These are phyloP conservation scores for Neolentinus lepideus DNA, from an alignment of 1,284 basidiomycete species.

Conservation along the genomic window DNA sequence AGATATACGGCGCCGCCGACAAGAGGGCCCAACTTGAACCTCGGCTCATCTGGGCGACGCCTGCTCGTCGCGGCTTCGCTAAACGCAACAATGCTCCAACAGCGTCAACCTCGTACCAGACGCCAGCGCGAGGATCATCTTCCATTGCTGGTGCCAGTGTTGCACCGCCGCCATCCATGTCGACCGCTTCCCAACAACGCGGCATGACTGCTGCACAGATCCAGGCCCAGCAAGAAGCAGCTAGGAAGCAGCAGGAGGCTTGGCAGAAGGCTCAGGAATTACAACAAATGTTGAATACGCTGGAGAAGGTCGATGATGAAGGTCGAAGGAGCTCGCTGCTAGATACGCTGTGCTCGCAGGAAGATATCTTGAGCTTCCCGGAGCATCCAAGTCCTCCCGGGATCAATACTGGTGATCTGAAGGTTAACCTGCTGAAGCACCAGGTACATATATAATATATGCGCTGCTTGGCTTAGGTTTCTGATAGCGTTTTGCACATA, in stretches of 20 bases:
- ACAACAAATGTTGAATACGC: constrained; percentile 49
- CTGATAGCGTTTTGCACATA: background rate
- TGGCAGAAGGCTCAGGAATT: constrained; percentile 58
- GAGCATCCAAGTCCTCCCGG: constrained; percentile 64
- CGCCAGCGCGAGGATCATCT: constrained; percentile 9
- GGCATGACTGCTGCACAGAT: constrained; percentile 21
- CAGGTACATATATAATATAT: constrained; percentile 40
- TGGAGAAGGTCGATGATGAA: constrained; percentile 77
- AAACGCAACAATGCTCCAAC: constrained; percentile 15
- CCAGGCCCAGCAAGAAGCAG: constrained; percentile 24
- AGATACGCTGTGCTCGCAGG: constrained; percentile 58
- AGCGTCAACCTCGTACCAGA: constrained; percentile 6
- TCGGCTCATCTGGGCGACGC: constrained; percentile 68
- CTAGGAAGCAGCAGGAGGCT: constrained; percentile 45
- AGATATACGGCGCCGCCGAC: constrained; percentile 62
- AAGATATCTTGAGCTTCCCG: constrained; percentile 64
- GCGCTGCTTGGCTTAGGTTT: background rate
- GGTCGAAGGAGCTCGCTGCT: constrained; percentile 61
- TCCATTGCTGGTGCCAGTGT: constrained; percentile 11
- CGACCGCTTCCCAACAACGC: constrained; percentile 14
- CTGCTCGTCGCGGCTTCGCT: constrained; percentile 51
- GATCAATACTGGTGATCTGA: constrained; percentile 51
- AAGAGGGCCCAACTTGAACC: constrained; percentile 58
- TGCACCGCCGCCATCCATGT: constrained; percentile 10
- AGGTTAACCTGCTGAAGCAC: constrained; percentile 70